phyloP scores from a whole-genome alignment of 768 basidiomycete species.

The Cystofilobasidium capitatum region DNA sequence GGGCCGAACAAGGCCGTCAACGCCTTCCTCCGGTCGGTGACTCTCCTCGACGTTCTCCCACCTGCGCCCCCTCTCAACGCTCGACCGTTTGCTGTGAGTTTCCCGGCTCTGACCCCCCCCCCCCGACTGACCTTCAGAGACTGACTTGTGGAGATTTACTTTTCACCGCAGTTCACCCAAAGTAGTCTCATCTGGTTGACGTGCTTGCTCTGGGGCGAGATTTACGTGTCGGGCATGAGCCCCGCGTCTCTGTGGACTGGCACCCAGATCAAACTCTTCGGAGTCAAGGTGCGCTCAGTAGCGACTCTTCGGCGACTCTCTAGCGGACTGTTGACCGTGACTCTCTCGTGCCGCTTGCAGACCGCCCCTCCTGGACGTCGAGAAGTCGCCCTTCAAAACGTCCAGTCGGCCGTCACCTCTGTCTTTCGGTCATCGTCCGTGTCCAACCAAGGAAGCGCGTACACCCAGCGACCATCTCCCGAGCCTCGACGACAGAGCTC shows the following conservation, averaged over 20 bases:
- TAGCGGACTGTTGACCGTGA: neutral
- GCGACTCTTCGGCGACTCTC: slow-evolving; percentile 12
- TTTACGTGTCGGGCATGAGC: slow-evolving; percentile 81
- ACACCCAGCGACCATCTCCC: neutral
- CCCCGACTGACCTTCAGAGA: neutral
- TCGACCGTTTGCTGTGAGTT: slow-evolving; percentile 63
- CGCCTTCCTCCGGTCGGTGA: slow-evolving; percentile 62
- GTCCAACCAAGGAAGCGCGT: neutral
- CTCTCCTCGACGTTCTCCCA: slow-evolving; percentile 64
- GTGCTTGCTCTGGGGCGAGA: slow-evolving; percentile 87
- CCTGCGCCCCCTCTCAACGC: slow-evolving; percentile 55
- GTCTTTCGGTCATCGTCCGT: slow-evolving; percentile 9
- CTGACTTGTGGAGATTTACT: neutral
- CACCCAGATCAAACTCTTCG: slow-evolving; percentile 78
- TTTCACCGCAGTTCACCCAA: slow-evolving; percentile 17
- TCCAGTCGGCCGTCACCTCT: slow-evolving; percentile 20
- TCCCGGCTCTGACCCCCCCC: neutral
- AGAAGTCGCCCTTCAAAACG: slow-evolving; percentile 16
- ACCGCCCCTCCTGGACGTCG: slow-evolving; percentile 6
- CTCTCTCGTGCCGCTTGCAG: neutral
- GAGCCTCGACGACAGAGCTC: slow-evolving; percentile 2
- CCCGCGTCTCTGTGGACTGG: slow-evolving; percentile 82
- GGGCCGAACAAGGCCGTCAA: slow-evolving; percentile 58
- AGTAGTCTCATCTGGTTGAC: slow-evolving; percentile 82
- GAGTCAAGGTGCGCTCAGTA: slow-evolving; percentile 65